phyloP scores from a whole-genome alignment of 2,329 filamentous ascomycete genomes.

The Herpotrichia juniperi region DNA sequence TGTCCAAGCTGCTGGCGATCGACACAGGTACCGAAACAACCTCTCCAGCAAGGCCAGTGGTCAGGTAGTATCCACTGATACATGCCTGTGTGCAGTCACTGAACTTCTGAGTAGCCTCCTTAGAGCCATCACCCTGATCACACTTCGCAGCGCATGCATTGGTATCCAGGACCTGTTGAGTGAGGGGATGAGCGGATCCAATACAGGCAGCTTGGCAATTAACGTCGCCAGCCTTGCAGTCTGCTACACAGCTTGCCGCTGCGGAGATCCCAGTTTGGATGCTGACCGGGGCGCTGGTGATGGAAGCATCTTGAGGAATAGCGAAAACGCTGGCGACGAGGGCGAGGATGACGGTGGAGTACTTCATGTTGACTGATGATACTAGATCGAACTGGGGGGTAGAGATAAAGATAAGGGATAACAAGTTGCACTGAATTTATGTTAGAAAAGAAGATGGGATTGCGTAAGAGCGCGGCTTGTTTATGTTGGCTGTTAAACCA shows the following conservation, averaged over 20 bases:
- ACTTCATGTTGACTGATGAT: conserved; percentile 46
- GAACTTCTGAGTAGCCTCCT: conserved; percentile 53
- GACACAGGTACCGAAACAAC: conserved; percentile 24
- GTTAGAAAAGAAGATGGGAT: too few species aligned
- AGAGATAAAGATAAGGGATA: conserved; percentile 1
- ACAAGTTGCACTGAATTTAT: conserved; percentile 19
- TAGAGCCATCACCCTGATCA: conserved; percentile 58
- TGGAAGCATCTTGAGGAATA: conserved; percentile 43
- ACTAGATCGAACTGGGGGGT: conserved; percentile 7
- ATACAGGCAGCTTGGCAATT: conserved; percentile 60
- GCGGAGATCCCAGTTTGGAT: conserved; percentile 33
- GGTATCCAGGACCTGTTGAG: conserved; percentile 57
- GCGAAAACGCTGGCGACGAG: conserved; percentile 54
- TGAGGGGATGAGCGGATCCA: conserved; percentile 58
- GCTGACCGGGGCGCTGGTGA: conserved; percentile 44
- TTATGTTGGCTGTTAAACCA: too few species aligned
- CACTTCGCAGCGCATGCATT: conserved; percentile 59
- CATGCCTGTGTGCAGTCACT: conserved; percentile 57
- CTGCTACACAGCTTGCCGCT: conserved; percentile 41
- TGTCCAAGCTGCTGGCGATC: conserved; percentile 3
- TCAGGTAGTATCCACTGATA: conserved; percentile 57
- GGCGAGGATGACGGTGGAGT: conserved; percentile 52
- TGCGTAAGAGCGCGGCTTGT: too few species aligned
- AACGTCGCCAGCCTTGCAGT: conserved; percentile 52
- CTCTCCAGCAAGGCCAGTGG: conserved; percentile 25